Base-by-base conservation (phyloP, 2,329 filamentous ascomycete genomes). In the Verticillium albo-atrum region DNA sequence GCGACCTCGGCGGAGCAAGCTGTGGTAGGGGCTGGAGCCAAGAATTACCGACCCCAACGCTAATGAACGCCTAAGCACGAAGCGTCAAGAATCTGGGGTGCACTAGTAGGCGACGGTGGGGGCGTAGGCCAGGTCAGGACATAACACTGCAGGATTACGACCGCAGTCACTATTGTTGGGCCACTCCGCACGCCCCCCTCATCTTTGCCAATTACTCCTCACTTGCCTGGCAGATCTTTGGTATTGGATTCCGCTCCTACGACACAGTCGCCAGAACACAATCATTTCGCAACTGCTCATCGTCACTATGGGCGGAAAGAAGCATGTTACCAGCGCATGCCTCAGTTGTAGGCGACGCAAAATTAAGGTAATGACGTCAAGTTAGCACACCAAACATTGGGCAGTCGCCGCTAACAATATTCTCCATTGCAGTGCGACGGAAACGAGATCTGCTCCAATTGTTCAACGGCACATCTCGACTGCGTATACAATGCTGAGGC, bases 271-370 rank as follows among this genome's bases (percentile, higher is more conserved):
- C n/a, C n/a, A n/a, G n/a, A n/a, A n/a, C n/a, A n/a, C n/a, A n/a
- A n/a, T n/a, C n/a, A n/a, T n/a, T n/a, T n/a, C n/a, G n/a, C n/a
- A n/a, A n/a, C n/a, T n/a, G n/a, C 7, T 42, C 15, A 42, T 17
- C 35, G n/a, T 42, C 54, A n/a, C n/a, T n/a, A 55, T 55, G 54
- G 54, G 54, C 12, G 34, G 20, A n/a, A 37, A 23, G 32, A 55
- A 55, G 32, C 54, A 55, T 25, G 54, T 55, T 20, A 55, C 34
- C 15, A 55, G 54, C 15, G 54, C 54, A 14, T 55, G 54, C 42
- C 54, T 55, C 10, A 55, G 27, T 12, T 55, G 54, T 27, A 55
- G 34, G 54, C 54, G 54, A 26, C 30, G 54, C 20, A 55, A 55
- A 28, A 32, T 55, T 4, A 47, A 55, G 54, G 54, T 55, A 9